These are phyloP conservation scores for Colletotrichum cuscutae DNA, from an alignment of 2,329 filamentous ascomycete species.

Conservation along the genomic window DNA sequence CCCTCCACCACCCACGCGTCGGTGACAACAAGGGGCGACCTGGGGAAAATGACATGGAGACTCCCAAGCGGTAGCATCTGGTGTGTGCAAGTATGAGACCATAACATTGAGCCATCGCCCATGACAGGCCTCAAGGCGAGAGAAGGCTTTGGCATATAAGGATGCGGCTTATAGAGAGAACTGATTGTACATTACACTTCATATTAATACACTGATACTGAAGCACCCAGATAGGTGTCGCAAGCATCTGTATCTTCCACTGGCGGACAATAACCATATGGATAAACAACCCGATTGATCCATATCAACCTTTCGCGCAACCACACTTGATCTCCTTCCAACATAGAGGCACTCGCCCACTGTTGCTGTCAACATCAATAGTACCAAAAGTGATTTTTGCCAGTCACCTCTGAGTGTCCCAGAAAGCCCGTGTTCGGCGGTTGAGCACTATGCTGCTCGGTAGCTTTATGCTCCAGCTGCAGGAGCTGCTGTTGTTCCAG, in stretches of 20 bases:
- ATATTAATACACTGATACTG: constrained; percentile 12
- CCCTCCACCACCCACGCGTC: too few relatives aligned
- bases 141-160: neutral
- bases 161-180: neutral
- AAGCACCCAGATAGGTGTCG: neutral
- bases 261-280: neutral
- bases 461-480: neutral
- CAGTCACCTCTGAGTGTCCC: neutral
- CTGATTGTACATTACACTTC: constrained; percentile 2
- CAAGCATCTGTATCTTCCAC: too few relatives aligned
- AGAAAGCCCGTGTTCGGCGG: neutral
- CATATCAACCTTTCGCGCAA: neutral
- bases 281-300: neutral
- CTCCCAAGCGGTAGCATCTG: neutral
- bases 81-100: neutral
- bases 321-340: neutral
- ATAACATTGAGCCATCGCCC: neutral
- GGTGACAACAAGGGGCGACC: neutral
- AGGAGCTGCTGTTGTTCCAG: neutral
- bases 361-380: neutral
- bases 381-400: neutral
- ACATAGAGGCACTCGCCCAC: neutral
- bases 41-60: too few relatives aligned
- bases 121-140: neutral
- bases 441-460: neutral